phyloP scores from a whole-genome alignment of 495 filamentous ascomycete genomes.

The Podospora pseudoanserina region DNA sequence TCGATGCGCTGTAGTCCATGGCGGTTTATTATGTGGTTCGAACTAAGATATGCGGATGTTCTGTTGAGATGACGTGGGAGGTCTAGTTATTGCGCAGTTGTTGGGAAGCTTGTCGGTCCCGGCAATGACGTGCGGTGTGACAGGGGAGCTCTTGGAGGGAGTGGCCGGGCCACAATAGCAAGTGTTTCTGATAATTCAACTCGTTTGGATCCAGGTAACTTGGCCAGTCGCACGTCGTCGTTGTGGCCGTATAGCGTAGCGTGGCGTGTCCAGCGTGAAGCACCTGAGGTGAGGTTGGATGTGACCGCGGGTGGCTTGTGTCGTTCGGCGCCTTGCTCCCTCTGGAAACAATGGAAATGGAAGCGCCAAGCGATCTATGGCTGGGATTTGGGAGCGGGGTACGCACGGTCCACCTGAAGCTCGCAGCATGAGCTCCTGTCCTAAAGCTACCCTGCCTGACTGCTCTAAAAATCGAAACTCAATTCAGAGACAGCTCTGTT shows the following conservation, averaged over 20 bases:
- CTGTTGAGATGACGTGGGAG: slow-evolving; percentile 15
- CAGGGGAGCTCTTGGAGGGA: background rate
- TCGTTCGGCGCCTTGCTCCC: background rate
- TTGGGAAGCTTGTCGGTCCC: background rate
- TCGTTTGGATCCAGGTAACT: background rate
- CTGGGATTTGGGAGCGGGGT: background rate
- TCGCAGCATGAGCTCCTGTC: background rate
- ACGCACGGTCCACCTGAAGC: slow-evolving; percentile 3
- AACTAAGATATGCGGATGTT: background rate
- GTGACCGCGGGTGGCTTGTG: background rate
- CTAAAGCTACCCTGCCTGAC: background rate
- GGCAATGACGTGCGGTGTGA: background rate
- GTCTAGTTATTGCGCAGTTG: background rate
- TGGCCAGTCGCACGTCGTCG: background rate
- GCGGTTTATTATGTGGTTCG: slow-evolving; percentile 11
- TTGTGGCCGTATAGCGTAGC: background rate
- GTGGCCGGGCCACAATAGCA: background rate
- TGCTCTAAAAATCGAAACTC: background rate
- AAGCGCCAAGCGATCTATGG: background rate
- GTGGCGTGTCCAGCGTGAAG: background rate
- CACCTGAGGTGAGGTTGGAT: background rate
- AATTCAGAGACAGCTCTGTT: background rate
- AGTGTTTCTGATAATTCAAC: background rate
- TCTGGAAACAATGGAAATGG: background rate
- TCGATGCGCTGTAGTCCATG: slow-evolving; percentile 84